Percentiles rank a stretch among this genome's conserved stretches.
These are phyloP conservation scores for Erodium moschatum DNA, from an alignment of 441 rosid genomes.

Conservation along the genomic window DNA sequence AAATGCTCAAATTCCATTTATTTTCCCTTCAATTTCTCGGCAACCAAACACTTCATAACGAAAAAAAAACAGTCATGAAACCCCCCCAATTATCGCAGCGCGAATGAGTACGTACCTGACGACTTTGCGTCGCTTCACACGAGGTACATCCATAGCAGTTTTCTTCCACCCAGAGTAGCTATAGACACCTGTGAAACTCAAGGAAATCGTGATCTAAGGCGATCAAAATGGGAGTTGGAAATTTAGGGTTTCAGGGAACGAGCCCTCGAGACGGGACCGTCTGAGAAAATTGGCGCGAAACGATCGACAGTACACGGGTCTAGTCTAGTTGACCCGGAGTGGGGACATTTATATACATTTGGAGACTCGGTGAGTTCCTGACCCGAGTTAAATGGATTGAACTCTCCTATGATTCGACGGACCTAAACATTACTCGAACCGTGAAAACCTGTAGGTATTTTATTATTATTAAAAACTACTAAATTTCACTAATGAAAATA, in stretches of 20 bases:
- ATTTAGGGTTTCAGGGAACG: constrained; percentile 3
- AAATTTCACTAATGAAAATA: too few species aligned
- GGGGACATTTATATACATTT: too few species aligned
- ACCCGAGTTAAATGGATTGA: too few species aligned
- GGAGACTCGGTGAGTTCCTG: background rate
- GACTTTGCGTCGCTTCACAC: constrained; percentile 41
- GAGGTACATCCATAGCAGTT: constrained; percentile 29
- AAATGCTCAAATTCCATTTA: background rate
- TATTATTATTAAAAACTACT: too few species aligned
- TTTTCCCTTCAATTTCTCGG: constrained; percentile 7
- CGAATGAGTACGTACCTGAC: constrained; percentile 26
- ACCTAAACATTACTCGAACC: too few species aligned
- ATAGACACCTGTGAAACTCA: background rate
- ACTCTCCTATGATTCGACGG: too few species aligned
- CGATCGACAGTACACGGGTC: background rate
- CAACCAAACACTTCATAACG: constrained; percentile 4
- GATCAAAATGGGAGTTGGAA: background rate
- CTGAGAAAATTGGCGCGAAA: constrained; percentile 12
- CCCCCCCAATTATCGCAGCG: constrained; percentile 1
- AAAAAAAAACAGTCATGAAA: background rate
- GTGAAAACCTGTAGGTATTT: too few species aligned
- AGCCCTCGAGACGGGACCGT: constrained; percentile 4
- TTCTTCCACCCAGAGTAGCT: background rate
- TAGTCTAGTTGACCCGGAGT: background rate
- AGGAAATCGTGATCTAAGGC: background rate